Base-by-base conservation (phyloP, 208 protist species). In the Angomonas desouzai region DNA sequence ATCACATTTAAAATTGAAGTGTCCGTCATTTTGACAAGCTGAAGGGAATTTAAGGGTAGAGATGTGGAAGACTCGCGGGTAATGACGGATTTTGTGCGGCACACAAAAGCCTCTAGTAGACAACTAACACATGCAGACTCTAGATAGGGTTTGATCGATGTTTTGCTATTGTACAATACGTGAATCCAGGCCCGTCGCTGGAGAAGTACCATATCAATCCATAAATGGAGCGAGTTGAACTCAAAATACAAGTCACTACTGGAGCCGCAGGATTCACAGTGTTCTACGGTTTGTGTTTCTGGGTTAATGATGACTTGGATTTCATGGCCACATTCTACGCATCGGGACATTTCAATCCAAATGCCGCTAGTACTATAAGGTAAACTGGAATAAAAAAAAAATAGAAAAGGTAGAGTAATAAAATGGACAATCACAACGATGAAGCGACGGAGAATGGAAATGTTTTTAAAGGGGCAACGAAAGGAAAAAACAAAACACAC, bases 241-340 rank as follows among this genome's bases (percentile, higher is more conserved):
- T 95, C 85, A 64, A 79, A 84, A 65, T 90, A 95, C 3, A 62
- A 69, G 62, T 95, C 89, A 47, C 76, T 84, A 23, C 72, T 66
- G 10, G 55, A 57, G 11, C 77, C 84, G 48, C 89, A 95, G 25
- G 58, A 25, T 0, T 64, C 55, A 65, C 86, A 95, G n/a, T 78
- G 77, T 48, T 91, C 84, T 10, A 95, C 82, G 22, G 81, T 80
- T 25, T 84, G 65, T 9, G 77, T 91, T 43, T 95, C 77, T 0
- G 81, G 76, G 18, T 85, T 79, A 55, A 95, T 77, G 71, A 92
- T 75, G 32, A 75, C 66, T 20, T 38, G 59, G 23, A 89, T 70
- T 48, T 59, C 60, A 40, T 55, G 30, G 10, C 70, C 73, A 55
- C 89, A 95, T 62, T 95, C 82, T 32, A 92, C 81, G 58, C 89